Evolutionary conservation across 768 basidiomycete genomes (phyloP).

Genomic region (Tylopilus felleus): DNA sequence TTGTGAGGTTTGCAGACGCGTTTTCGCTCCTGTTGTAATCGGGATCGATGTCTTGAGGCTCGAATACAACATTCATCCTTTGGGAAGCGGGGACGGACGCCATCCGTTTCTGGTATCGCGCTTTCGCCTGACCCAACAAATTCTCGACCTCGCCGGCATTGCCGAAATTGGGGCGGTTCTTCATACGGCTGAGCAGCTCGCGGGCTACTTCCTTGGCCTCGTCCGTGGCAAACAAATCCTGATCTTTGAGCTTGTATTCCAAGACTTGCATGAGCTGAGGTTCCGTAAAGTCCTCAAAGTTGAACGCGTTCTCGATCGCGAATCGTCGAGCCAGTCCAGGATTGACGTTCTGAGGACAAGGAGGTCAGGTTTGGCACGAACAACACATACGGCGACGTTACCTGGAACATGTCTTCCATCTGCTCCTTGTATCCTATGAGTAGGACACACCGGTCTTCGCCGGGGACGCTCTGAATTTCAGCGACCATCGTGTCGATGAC

Average conservation of each 20-base stretch:
- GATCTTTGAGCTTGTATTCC: constrained; percentile 54
- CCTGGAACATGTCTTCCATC: constrained; percentile 76
- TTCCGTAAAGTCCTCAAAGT: constrained; percentile 62
- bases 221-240: constrained; percentile 56
- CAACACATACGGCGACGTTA: constrained; percentile 22
- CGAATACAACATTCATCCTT: constrained; percentile 32
- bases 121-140: constrained; percentile 51
- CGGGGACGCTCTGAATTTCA: constrained; percentile 65
- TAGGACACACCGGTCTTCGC: constrained; percentile 69
- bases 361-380: not conserved
- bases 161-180: constrained; percentile 57
- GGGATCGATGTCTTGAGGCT: constrained; percentile 59
- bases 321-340: constrained; percentile 67
- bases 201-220: constrained; percentile 57
- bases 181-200: constrained; percentile 37
- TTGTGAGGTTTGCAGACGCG: constrained; percentile 49
- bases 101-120: constrained; percentile 42
- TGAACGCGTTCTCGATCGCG: constrained; percentile 64
- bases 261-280: constrained; percentile 51
- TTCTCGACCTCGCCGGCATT: constrained; percentile 68
- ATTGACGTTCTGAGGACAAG: constrained; percentile 57
- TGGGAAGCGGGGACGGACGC: constrained; percentile 23
- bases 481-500: constrained; percentile 77
- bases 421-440: constrained; percentile 63
- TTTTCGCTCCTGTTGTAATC: constrained; percentile 49